phyloP scores from a whole-genome alignment of 164 flowering plant genomes.

The Kingdonia uniflora region DNA sequence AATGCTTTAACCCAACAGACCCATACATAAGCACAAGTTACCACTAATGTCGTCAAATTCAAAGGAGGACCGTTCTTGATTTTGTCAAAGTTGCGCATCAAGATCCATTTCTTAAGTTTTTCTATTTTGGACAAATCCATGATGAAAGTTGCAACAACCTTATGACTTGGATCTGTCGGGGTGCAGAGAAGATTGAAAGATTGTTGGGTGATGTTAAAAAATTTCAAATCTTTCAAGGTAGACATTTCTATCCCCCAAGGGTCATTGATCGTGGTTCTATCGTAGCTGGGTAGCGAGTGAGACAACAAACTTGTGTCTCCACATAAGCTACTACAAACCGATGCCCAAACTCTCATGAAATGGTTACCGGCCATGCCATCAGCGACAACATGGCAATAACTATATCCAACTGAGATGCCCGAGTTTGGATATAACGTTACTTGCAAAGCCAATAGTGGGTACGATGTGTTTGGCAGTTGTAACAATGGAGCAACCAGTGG shows the following conservation, averaged over 20 bases:
- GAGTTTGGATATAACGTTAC: constrained; percentile 12
- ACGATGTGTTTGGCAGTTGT: too few relatives aligned
- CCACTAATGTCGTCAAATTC: constrained; percentile 19
- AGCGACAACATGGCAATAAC: background rate
- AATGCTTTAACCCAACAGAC: constrained; percentile 18
- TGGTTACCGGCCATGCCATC: constrained; percentile 5
- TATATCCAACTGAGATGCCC: constrained; percentile 10
- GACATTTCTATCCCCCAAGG: constrained; percentile 6
- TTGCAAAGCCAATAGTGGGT: constrained; percentile 10
- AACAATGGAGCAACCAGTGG: constrained; percentile 9
- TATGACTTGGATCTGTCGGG: background rate
- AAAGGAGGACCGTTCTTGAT: too few relatives aligned
- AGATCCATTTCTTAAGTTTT: constrained; percentile 12
- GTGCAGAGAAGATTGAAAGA: background rate
- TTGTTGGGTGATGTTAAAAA: background rate
- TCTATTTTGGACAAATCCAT: constrained; percentile 10
- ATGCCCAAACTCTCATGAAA: constrained; percentile 11
- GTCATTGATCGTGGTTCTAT: constrained; percentile 16
- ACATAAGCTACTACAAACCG: constrained; percentile 3
- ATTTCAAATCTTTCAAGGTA: background rate
- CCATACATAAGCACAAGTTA: constrained; percentile 28
- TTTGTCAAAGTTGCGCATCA: background rate
- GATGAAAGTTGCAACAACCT: constrained; percentile 19
- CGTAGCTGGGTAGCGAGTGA: constrained; percentile 6
- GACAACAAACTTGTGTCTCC: background rate